Percentiles rank a stretch among this genome's conserved stretches.
Evolutionary conservation across 2,329 filamentous ascomycete species (phyloP).

Genomic region (Xylariaceae sp.): DNA sequence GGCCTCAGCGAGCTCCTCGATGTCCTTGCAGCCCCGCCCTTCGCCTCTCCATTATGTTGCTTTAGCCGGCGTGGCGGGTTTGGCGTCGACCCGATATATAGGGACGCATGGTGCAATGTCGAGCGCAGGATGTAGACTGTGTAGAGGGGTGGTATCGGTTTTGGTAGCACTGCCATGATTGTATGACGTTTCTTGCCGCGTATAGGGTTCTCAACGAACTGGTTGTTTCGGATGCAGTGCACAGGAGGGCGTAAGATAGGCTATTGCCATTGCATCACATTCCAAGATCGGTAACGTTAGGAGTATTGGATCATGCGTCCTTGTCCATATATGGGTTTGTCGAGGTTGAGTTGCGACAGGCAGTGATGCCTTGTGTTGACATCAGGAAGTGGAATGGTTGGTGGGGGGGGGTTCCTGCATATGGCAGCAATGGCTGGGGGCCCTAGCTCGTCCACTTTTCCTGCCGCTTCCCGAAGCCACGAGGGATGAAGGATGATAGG

Average conservation of each 20-base stretch:
- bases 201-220: neutral
- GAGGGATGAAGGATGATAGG: too few species aligned
- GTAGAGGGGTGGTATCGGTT: slow-evolving; percentile 80
- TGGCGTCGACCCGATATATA: slow-evolving; percentile 91
- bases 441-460: too few species aligned
- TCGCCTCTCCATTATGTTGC: slow-evolving; percentile 84
- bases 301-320: too few species aligned
- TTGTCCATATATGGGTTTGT: too few species aligned
- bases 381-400: too few species aligned
- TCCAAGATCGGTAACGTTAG: too few species aligned
- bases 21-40: slow-evolving; percentile 78
- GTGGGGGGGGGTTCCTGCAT: too few species aligned
- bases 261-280: slow-evolving; percentile 9
- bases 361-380: too few species aligned
- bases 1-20: slow-evolving; percentile 65
- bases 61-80: slow-evolving; percentile 78
- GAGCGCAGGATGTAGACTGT: slow-evolving; percentile 91
- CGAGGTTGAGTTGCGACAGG: too few species aligned
- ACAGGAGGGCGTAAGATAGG: neutral
- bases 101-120: slow-evolving; percentile 62
- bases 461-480: too few species aligned
- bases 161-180: slow-evolving; percentile 42
- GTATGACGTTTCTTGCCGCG: slow-evolving; percentile 1
- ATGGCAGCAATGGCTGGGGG: too few species aligned
- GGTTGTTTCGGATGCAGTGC: neutral